A percentile compares a stretch with the other conserved stretches of the same genome.
phyloP scores from a whole-genome alignment of 2,329 filamentous ascomycete genomes.

The Gyromitra esculenta region DNA sequence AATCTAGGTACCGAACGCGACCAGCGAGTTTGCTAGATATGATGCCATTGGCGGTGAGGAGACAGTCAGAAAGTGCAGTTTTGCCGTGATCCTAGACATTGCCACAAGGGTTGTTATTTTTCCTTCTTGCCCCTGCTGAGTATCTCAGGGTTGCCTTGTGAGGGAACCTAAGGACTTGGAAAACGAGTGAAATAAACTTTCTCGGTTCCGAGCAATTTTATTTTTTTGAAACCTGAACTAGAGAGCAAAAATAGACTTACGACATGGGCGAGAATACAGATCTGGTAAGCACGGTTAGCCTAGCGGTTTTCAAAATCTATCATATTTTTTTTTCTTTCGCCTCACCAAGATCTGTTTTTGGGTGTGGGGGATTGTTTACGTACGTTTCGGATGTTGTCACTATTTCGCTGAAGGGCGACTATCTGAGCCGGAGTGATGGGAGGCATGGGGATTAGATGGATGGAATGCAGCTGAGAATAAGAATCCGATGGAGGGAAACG shows the following conservation, averaged over 20 bases:
- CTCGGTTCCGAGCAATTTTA: slow-evolving; percentile 22
- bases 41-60: slow-evolving; percentile 98
- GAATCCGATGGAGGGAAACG: slow-evolving; percentile 26
- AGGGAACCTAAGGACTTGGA: not conserved
- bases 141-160: not conserved
- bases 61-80: slow-evolving; percentile 92
- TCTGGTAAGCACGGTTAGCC: slow-evolving; percentile 67
- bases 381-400: slow-evolving; percentile 92
- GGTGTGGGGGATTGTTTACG: slow-evolving; percentile 59
- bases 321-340: not conserved
- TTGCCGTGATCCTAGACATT: slow-evolving; percentile 85
- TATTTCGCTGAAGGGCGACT: slow-evolving; percentile 84
- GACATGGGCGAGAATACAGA: slow-evolving; percentile 94
- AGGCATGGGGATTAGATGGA: slow-evolving; percentile 71
- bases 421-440: slow-evolving; percentile 91
- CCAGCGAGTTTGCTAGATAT: slow-evolving; percentile 97
- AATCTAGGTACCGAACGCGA: slow-evolving; percentile 98
- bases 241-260: slow-evolving; percentile 63
- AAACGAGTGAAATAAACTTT: slow-evolving; percentile 10
- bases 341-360: slow-evolving; percentile 7
- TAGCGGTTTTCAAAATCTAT: slow-evolving; percentile 50
- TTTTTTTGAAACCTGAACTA: slow-evolving; percentile 11
- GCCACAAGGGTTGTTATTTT: slow-evolving; percentile 26
- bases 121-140: not conserved
- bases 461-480: slow-evolving; percentile 10